Evolutionary conservation across 176 grass and related monocot genomes (phyloP), one percentile per base, ranked within the genome.

Genomic region (Rhipidocladum racemiflorum): DNA sequence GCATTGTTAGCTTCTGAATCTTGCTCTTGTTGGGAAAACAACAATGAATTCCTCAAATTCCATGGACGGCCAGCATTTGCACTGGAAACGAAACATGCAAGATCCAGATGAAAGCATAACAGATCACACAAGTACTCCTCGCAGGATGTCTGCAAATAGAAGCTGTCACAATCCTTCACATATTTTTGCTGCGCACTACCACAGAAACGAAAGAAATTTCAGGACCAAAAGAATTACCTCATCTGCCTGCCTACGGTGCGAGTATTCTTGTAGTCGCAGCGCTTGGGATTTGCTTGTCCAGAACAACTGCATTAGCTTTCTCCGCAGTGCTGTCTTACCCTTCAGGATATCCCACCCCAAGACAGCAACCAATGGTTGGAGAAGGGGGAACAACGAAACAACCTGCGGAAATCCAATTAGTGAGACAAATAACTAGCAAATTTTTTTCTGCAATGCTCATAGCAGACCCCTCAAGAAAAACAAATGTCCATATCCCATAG

Each of bases 221-320:
- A 70, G 60, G 54, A 68, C 54, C 28, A 81, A 42, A 60, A 64
- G 32, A 62, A 73, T 69, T 88, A 97, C 92, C 88, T 89, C 88
- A 80, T 97, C 88, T 57, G 82, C 82, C 63, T 87, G 75, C 36
- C 65, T 92, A 81, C 77, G 86, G 51, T 97, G 79, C 68, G 90
- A 86, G 84, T 91, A 94, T 85, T 94, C 91, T 89, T 94, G 86
- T 76, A 89, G 76, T 87, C 78, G 87, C 38, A 97, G 43, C 69
- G 84, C 24, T 85, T 97, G 86, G 83, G 92, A 94, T 91, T 93
- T 97, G 78, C 95, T 97, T 89, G 88, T 93, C 95, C 95, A 97
- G 66, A 91, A 92, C 51, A 97, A 57, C 72, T 81, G 83, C 95
- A 97, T 91, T 78, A 97, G 74, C 62, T 92, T 94, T 88, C 90